These are phyloP conservation scores for Licmophora abbreviata DNA, from an alignment of 108 stramenopile genomes.

Conservation along the genomic window DNA sequence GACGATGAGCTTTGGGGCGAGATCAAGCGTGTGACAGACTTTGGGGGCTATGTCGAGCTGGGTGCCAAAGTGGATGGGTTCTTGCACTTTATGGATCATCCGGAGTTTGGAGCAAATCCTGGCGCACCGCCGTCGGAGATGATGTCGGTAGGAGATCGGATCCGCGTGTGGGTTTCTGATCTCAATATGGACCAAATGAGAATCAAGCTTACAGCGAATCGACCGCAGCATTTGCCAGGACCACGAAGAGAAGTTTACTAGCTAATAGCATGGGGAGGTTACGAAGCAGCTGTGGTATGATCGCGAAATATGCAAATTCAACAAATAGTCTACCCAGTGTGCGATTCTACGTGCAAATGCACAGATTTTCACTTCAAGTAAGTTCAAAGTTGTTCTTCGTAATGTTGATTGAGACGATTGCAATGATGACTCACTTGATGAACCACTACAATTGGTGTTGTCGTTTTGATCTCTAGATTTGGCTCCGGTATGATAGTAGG, in stretches of 20 bases:
- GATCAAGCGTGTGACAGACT: conserved; percentile 81
- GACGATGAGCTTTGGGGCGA: conserved; percentile 91
- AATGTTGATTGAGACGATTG: too few relatives aligned
- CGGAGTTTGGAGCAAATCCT: conserved; percentile 47
- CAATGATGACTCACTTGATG: too few relatives aligned
- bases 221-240: conserved; percentile 64
- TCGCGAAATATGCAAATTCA: too few relatives aligned
- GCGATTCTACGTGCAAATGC: too few relatives aligned
- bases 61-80: conserved; percentile 86
- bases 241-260: conserved; percentile 45
- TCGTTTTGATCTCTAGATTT: too few relatives aligned
- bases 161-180: conserved; percentile 79
- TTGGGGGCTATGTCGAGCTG: conserved; percentile 85
- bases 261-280: not conserved
- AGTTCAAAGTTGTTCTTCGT: too few relatives aligned
- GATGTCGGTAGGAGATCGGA: conserved; percentile 65
- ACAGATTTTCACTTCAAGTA: too few relatives aligned
- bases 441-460: too few relatives aligned
- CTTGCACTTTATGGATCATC: conserved; percentile 92
- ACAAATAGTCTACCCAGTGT: too few relatives aligned
- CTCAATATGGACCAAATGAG: conserved; percentile 57
- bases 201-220: conserved; percentile 67
- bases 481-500: too few relatives aligned
- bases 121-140: conserved; percentile 50
- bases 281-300: too few relatives aligned